A percentile compares a stretch with the other conserved stretches of the same genome.
Evolutionary conservation across 2,329 filamentous ascomycete species (phyloP).

Genomic region (Trichoderma polysporum): DNA sequence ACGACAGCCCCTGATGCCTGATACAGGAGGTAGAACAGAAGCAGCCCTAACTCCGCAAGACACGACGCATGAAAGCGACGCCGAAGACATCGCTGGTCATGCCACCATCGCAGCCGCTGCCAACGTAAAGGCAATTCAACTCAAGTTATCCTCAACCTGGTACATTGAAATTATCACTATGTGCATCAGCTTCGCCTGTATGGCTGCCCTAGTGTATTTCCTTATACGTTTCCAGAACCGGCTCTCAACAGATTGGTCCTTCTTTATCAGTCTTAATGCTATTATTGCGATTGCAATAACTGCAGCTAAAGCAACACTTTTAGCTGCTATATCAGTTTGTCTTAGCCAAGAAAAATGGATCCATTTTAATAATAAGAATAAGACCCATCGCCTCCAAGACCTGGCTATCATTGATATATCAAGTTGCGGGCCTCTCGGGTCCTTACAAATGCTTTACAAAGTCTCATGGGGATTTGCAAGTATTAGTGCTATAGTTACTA

Average conservation of each 20-base stretch:
- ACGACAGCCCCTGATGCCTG: background rate
- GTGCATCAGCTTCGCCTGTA: background rate
- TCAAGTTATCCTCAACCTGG: background rate
- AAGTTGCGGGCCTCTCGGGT: background rate
- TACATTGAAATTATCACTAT: background rate
- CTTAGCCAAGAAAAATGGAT: background rate
- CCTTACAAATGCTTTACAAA: background rate
- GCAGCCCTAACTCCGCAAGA: background rate
- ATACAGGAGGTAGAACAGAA: background rate
- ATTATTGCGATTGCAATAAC: background rate
- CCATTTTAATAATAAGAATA: background rate
- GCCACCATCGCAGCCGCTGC: no score
- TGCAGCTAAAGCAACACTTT: background rate
- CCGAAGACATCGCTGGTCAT: background rate
- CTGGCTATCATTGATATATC: background rate
- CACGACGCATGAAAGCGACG: background rate
- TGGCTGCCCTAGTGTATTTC: background rate
- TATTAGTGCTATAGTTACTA: background rate
- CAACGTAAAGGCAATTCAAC: no score
- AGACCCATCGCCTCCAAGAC: background rate
- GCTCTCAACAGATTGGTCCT: background rate
- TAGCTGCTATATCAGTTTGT: background rate
- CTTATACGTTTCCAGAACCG: background rate
- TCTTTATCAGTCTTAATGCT: conserved; percentile 1
- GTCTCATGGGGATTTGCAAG: background rate